phyloP scores from a whole-genome alignment of 2,329 filamentous ascomycete genomes.

The Fusarium sublunatum region DNA sequence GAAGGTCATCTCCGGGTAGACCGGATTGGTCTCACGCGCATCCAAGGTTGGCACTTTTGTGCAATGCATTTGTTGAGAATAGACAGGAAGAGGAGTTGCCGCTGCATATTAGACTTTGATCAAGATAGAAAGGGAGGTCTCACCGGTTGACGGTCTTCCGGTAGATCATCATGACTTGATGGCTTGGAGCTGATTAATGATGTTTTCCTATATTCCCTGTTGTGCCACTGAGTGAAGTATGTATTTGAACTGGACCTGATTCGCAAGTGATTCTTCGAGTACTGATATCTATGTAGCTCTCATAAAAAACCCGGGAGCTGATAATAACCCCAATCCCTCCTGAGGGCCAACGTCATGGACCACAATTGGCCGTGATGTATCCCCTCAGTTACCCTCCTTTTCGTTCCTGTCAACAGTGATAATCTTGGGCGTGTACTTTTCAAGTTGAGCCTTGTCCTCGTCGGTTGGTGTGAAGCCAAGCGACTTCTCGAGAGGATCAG shows the following conservation, averaged over 20 bases:
- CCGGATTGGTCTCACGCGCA: conserved; percentile 45
- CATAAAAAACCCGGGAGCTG: too few species aligned
- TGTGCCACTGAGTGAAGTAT: conserved; percentile 32
- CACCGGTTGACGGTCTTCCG: conserved; percentile 45
- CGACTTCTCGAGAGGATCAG: conserved; percentile 77
- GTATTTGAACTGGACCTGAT: not conserved
- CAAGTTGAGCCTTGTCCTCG: conserved; percentile 76
- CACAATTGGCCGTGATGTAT: not conserved
- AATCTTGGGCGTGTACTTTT: conserved; percentile 71
- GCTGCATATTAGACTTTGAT: conserved; percentile 55
- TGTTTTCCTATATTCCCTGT: conserved; percentile 42
- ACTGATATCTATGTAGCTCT: not conserved
- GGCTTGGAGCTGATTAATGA: conserved; percentile 52
- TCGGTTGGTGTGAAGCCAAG: conserved; percentile 79
- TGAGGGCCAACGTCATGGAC: too few species aligned
- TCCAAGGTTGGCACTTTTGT: conserved; percentile 49
- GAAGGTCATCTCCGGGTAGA: conserved; percentile 33
- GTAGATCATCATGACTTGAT: conserved; percentile 51
- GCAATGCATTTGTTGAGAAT: conserved; percentile 53
- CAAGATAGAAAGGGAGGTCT: conserved; percentile 53
- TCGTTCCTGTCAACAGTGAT: conserved; percentile 63
- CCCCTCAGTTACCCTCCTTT: conserved; percentile 16
- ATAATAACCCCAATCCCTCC: too few species aligned
- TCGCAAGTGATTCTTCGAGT: not conserved
- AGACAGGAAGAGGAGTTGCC: conserved; percentile 53